Conservation (phyloP, 257 asterid genomes). For the Nyctanthes arbortristis region DNA sequence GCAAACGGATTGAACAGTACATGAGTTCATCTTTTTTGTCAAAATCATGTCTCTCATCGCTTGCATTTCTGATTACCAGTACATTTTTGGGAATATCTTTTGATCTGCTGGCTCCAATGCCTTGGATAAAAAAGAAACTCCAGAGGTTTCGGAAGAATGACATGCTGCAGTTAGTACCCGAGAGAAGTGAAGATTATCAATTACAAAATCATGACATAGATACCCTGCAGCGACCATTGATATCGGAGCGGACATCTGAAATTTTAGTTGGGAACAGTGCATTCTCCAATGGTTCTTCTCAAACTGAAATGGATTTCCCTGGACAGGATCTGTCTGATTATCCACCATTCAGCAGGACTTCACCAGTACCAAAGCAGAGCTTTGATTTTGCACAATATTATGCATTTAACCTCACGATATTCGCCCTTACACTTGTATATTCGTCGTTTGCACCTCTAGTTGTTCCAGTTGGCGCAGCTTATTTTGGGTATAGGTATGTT, state of each 20-base stretch:
- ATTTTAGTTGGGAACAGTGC: conserved; percentile 45
- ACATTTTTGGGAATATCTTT: conserved; percentile 94
- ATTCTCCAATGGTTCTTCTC: conserved; percentile 45
- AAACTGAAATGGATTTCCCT: conserved; percentile 45
- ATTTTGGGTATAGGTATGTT: conserved; percentile 90
- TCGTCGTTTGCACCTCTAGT: conserved; percentile 91
- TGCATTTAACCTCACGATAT: conserved; percentile 95
- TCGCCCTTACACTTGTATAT: conserved; percentile 87
- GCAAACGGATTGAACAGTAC: conserved; percentile 85
- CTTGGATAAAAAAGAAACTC: conserved; percentile 95
- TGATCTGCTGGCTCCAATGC: conserved; percentile 90
- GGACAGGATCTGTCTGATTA: conserved; percentile 83
- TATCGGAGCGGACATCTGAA: conserved; percentile 55
- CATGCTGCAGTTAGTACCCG: conserved; percentile 97
- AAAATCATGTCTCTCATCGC: conserved; percentile 84
- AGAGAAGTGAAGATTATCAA: conserved; percentile 69
- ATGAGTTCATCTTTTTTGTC: conserved; percentile 82
- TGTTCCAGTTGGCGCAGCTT: conserved; percentile 89
- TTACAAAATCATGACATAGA: conserved; percentile 61
- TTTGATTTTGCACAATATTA: conserved; percentile 96
- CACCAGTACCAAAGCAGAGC: conserved; percentile 91
- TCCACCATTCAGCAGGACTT: conserved; percentile 93
- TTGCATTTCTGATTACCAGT: conserved; percentile 88
- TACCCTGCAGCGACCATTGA: conserved; percentile 68
- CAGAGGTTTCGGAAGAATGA: conserved; percentile 82